Percentiles rank a stretch among this genome's conserved stretches.
phyloP scores from a whole-genome alignment of 2,329 filamentous ascomycete species.

The Stemphylium vesicarium region DNA sequence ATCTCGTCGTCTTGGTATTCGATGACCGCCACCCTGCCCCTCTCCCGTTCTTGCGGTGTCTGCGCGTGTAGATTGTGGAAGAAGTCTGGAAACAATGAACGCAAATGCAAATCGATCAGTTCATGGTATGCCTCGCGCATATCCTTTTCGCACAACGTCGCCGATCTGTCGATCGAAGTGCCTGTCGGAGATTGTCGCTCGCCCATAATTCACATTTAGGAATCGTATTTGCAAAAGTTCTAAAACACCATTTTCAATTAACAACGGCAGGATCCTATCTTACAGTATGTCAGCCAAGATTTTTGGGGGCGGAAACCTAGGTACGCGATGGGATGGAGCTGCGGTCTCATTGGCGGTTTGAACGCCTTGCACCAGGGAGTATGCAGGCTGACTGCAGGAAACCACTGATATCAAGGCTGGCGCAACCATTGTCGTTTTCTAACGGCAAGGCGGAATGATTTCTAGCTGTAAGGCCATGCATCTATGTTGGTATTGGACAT shows the following conservation, averaged over 20 bases:
- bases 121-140: slow-evolving; percentile 1
- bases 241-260: too few species aligned
- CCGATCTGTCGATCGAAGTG: slow-evolving; percentile 1
- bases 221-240: not conserved
- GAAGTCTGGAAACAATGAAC: slow-evolving; percentile 1
- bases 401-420: not conserved
- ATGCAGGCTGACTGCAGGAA: not conserved
- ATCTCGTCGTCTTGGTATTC: not conserved
- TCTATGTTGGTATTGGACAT: too few species aligned
- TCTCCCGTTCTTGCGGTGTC: slow-evolving; percentile 2
- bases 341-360: not conserved
- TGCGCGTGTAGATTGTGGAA: slow-evolving; percentile 1
- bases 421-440: too few species aligned
- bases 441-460: too few species aligned
- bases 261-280: too few species aligned
- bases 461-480: too few species aligned
- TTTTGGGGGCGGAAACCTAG: not conserved
- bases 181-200: not conserved
- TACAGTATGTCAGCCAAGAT: not conserved
- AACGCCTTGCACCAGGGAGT: not conserved
- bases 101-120: slow-evolving; percentile 1
- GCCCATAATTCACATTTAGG: not conserved
- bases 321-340: not conserved
- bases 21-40: slow-evolving; percentile 4
- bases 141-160: slow-evolving; percentile 7